Evolutionary conservation across 2,329 filamentous ascomycete species (phyloP).

Genomic region (Proliferodiscus dingleyae): DNA sequence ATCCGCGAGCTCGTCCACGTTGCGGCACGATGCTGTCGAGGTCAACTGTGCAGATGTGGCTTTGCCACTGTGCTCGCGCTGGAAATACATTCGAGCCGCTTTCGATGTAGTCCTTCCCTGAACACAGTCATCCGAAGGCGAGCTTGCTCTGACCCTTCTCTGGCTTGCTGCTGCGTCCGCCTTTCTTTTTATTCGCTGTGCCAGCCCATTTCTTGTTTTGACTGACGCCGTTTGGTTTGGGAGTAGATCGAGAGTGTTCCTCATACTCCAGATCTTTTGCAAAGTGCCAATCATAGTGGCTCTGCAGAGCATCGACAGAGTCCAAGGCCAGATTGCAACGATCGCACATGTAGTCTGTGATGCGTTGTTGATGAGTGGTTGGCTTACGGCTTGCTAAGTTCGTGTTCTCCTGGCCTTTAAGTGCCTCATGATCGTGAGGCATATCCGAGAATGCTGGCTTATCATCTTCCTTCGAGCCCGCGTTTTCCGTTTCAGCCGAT

Average conservation of each 20-base stretch:
- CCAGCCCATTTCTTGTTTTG: slow-evolving; percentile 29
- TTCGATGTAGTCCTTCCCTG: background rate
- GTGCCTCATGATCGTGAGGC: slow-evolving; percentile 26
- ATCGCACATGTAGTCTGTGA: slow-evolving; percentile 47
- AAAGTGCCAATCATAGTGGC: slow-evolving; percentile 92
- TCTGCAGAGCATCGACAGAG: slow-evolving; percentile 54
- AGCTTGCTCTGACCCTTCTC: slow-evolving; percentile 59
- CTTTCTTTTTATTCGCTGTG: slow-evolving; percentile 28
- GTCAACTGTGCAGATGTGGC: slow-evolving; percentile 7
- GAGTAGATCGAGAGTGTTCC: slow-evolving; percentile 23
- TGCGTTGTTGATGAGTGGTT: slow-evolving; percentile 32
- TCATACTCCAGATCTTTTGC: slow-evolving; percentile 74
- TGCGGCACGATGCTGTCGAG: slow-evolving; percentile 27
- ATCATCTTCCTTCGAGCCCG: slow-evolving; percentile 7
- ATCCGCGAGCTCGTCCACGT: slow-evolving; percentile 12
- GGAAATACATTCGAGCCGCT: background rate
- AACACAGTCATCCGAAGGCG: slow-evolving; percentile 41
- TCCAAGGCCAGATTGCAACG: slow-evolving; percentile 62
- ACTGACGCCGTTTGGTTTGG: slow-evolving; percentile 12
- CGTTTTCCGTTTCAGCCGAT: slow-evolving; percentile 13
- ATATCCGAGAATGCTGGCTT: slow-evolving; percentile 11
- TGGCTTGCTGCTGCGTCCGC: slow-evolving; percentile 17
- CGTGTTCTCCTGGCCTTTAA: slow-evolving; percentile 22
- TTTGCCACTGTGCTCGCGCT: background rate
- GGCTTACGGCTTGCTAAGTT: slow-evolving; percentile 17